Base-by-base conservation (phyloP, 345 rosid genomes). In the Geranium brycei region DNA sequence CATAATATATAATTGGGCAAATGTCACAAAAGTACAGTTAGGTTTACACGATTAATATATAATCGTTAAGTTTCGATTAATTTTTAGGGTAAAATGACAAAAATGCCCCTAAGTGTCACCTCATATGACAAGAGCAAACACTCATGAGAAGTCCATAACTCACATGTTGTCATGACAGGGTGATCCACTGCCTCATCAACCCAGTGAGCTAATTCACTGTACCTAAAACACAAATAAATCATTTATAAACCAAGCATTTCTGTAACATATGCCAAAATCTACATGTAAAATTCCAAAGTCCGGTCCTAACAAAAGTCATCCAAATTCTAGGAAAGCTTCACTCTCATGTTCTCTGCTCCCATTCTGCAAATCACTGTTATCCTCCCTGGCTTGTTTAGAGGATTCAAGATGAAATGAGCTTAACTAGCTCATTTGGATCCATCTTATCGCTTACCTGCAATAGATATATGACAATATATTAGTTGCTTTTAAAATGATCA, bases 131-230 rank as follows among this genome's bases (percentile, higher is more conserved):
- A 72, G 32, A 83, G 88, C 75, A 85, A 72, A 74, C 91, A 85
- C 71, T 85, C 88, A 73, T 85, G 91, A 12, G 91, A 85, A 64
- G 91, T 85, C 88, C 91, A 85, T 73, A 85, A 85, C 12, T 85
- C 91, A 0, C 88, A 83, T 35, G 88, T 74, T 68, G 79, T 85
- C 91, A 85, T 85, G 65, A 85, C 78, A 60, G 91, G 91, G 67
- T 85, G 88, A 35, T 81, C 91, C 16, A 81, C 80, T 0, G 88
- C 88, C 74, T 85, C 91, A 72, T 85, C 91, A 69, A 85, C 91
- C 28, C 91, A 77, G 65, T 78, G 51, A 55, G 88, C 91, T 53
- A 85, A 75, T 76, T 85, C 91, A 15, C 80, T 83, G 67, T 85
- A 85, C 82, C 91, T 85, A 15, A 64, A 18, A 19, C 23, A 28